Percentiles rank a stretch among this genome's conserved stretches.
These are phyloP conservation scores for Gelatoporia subvermispora DNA, from an alignment of 768 basidiomycete species.

Conservation along the genomic window DNA sequence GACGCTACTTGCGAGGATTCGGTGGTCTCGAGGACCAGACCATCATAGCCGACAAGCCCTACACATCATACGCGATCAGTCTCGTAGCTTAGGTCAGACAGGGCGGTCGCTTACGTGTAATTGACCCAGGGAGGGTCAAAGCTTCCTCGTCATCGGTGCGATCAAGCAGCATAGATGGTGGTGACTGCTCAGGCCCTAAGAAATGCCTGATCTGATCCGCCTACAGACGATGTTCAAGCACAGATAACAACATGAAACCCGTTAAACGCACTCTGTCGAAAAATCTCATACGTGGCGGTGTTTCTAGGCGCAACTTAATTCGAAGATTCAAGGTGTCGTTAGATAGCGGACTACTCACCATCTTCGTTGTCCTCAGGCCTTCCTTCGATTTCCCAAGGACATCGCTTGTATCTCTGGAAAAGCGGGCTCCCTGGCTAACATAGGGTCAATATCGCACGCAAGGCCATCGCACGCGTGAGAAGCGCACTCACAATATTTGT, in stretches of 20 bases:
- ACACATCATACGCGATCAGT: slow-evolving; percentile 8
- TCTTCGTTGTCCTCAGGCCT: slow-evolving; percentile 80
- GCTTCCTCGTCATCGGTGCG: slow-evolving; percentile 73
- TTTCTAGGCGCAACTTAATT: slow-evolving; percentile 37
- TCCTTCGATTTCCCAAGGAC: slow-evolving; percentile 85
- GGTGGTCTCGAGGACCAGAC: slow-evolving; percentile 74
- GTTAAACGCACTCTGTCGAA: slow-evolving; percentile 62
- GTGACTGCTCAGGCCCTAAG: slow-evolving; percentile 65
- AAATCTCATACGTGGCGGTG: slow-evolving; percentile 70
- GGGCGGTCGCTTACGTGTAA: slow-evolving; percentile 50
- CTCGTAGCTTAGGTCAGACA: neutral
- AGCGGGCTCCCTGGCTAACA: slow-evolving; percentile 78
- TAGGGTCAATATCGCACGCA: neutral
- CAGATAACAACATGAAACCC: neutral
- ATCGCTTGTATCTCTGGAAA: slow-evolving; percentile 89
- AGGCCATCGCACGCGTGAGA: neutral
- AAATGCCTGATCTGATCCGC: slow-evolving; percentile 79
- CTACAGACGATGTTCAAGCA: slow-evolving; percentile 29
- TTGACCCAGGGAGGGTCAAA: slow-evolving; percentile 60
- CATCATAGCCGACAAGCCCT: slow-evolving; percentile 74
- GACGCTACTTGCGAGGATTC: slow-evolving; percentile 74
- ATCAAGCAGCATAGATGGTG: slow-evolving; percentile 78
- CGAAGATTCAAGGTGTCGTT: neutral
- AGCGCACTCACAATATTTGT: slow-evolving; percentile 70
- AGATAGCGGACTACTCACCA: slow-evolving; percentile 36